These are phyloP conservation scores for Sphaerobolus stellatus DNA, from an alignment of 1,284 basidiomycete species.

Conservation along the genomic window DNA sequence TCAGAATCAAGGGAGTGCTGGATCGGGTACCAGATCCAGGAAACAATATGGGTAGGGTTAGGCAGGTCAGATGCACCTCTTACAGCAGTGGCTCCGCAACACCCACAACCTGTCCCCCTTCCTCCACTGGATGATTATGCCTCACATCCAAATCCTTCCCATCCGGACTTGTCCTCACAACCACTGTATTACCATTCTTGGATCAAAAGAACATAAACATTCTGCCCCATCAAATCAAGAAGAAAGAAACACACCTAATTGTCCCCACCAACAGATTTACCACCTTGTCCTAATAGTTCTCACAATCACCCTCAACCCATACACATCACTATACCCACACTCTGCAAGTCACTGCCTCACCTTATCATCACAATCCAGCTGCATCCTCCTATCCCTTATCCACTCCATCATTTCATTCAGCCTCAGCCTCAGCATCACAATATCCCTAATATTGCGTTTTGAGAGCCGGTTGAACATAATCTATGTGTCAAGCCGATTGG, in stretches of 20 bases:
- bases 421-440: conserved; percentile 78
- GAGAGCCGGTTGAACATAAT: conserved; percentile 90
- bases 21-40: too few relatives aligned
- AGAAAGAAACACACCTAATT: conserved; percentile 53
- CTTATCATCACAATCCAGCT: conserved; percentile 64
- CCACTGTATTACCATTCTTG: background rate
- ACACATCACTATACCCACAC: conserved; percentile 82
- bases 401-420: conserved; percentile 72
- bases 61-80: too few relatives aligned
- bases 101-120: too few relatives aligned
- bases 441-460: conserved; percentile 65
- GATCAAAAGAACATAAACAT: too few relatives aligned
- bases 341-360: conserved; percentile 75
- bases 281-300: conserved; percentile 75
- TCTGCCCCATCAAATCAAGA: too few relatives aligned
- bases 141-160: background rate
- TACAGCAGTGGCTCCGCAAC: too few relatives aligned
- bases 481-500: conserved; percentile 87
- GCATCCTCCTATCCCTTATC: conserved; percentile 66
- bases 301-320: conserved; percentile 86
- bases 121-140: too few relatives aligned
- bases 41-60: too few relatives aligned
- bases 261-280: conserved; percentile 77
- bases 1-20: too few relatives aligned
- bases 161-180: background rate